phyloP scores from a whole-genome alignment of 2,329 filamentous ascomycete genomes.

The Setomelanomma holmii region DNA sequence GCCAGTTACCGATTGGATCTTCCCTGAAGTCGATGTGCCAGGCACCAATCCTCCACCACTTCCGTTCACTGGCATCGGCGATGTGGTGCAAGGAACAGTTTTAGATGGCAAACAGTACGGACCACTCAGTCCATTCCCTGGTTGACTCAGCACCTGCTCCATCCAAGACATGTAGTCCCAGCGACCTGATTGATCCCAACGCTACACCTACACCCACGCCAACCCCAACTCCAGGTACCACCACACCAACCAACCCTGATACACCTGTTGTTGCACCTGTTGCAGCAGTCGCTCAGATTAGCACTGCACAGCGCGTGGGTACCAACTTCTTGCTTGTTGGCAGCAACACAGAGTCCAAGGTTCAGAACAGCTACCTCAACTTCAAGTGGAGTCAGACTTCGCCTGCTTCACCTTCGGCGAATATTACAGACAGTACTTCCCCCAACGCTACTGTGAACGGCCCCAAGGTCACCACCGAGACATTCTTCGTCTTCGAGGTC shows the following conservation, averaged over 20 bases:
- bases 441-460: slow-evolving; percentile 33
- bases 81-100: slow-evolving; percentile 42
- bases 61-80: slow-evolving; percentile 44
- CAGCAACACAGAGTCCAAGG: slow-evolving; percentile 32
- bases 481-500: slow-evolving; percentile 38
- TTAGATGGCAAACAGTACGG: slow-evolving; percentile 44
- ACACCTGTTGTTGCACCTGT: slow-evolving; percentile 18
- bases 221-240: not conserved
- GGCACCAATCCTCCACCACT: slow-evolving; percentile 42
- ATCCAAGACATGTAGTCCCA: slow-evolving; percentile 31
- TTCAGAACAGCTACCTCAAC: slow-evolving; percentile 31
- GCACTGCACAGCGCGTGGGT: slow-evolving; percentile 38
- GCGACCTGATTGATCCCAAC: slow-evolving; percentile 24
- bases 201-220: slow-evolving; percentile 12
- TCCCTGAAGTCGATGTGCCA: slow-evolving; percentile 52
- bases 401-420: slow-evolving; percentile 25
- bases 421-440: slow-evolving; percentile 25
- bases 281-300: slow-evolving; percentile 25
- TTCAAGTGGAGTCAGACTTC: slow-evolving; percentile 43
- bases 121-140: slow-evolving; percentile 50
- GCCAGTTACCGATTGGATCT: slow-evolving; percentile 54
- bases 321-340: slow-evolving; percentile 36
- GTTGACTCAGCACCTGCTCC: slow-evolving; percentile 33
- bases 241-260: not conserved
- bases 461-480: slow-evolving; percentile 27